phyloP scores from a whole-genome alignment of 148 eudicot genomes.

The Chenopodium album region DNA sequence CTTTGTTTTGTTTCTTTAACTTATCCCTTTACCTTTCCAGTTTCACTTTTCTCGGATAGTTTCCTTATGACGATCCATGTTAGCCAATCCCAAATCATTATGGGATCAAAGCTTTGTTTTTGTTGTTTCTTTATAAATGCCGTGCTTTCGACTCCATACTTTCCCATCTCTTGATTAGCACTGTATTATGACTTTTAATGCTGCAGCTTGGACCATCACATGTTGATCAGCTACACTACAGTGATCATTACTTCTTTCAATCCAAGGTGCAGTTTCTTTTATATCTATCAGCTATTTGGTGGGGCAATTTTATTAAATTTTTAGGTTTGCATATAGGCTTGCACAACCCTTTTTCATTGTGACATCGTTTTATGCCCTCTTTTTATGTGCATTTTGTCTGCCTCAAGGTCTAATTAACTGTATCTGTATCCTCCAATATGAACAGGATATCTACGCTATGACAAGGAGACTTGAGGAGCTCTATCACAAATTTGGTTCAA shows the following conservation, averaged over 20 bases:
- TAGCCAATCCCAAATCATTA: too few relatives aligned
- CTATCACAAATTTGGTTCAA: conserved; percentile 38
- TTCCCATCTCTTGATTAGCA: not conserved
- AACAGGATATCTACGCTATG: conserved; percentile 60
- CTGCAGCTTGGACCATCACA: conserved; percentile 70
- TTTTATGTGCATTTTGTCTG: not conserved
- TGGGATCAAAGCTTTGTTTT: not conserved
- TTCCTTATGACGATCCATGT: too few relatives aligned
- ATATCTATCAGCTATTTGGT: not conserved
- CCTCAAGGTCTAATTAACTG: not conserved
- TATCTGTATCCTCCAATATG: conserved; percentile 10
- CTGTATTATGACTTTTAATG: conserved; percentile 6
- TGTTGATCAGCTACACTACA: conserved; percentile 67
- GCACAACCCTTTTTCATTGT: not conserved
- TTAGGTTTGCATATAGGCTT: not conserved
- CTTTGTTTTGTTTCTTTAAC: too few relatives aligned
- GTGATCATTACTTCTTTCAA: conserved; percentile 72
- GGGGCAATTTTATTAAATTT: not conserved
- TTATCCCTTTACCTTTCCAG: too few relatives aligned
- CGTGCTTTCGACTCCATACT: not conserved
- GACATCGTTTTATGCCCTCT: not conserved
- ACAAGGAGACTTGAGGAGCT: conserved; percentile 52
- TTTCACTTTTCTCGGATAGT: too few relatives aligned
- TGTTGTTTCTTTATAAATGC: not conserved
- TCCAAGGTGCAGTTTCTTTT: conserved; percentile 42